Base-by-base conservation (phyloP, 768 basidiomycete genomes). In the Suillus subluteus region DNA sequence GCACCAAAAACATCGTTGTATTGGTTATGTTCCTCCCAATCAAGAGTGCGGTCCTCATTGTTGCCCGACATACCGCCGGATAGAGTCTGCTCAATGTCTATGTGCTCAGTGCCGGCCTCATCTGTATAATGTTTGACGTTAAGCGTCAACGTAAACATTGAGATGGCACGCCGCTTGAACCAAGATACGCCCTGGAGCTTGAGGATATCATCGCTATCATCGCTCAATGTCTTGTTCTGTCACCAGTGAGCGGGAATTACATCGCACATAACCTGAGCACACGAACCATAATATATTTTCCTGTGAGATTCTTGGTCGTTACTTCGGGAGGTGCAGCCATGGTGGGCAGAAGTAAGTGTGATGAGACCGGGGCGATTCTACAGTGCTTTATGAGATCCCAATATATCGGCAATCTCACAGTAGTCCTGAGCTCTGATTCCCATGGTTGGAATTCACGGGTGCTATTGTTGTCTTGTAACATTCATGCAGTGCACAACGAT, bases 171-270 rank as follows among this genome's bases (percentile, higher is more conserved):
- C 69, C 92, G 86, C 69, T 81, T 90, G 56, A 88, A 66, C 92
- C 92, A 94, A 41, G 88, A 75, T 40, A 94, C 82, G 61, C 92
- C 92, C 74, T 94, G 92, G 3, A 90, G 80, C 40, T 76, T 73
- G 50, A 94, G 86, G 67, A 94, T 88, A 35, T 81, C 81, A 62
- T 92, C 91, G 6, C 83, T 82, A 38, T 73, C 71, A 70, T 89
- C 90, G 48, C 88, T 90, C 63, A 92, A 82, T 2, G 79, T 54
- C 76, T 90, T 92, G 81, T 90, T 92, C 92, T 93, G 66, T 63
- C 32, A 56, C 50, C 54, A 58, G 21, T 4, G 18, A 11, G 52
- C 23, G 32, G 40, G 26, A 30, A 41, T 11, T 44, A 6, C 21
- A 6, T 30, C 16, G 15, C 16, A 41, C 38, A 32, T 2, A 38